Percentiles rank a stretch among this genome's conserved stretches.
Evolutionary conservation across 2,329 filamentous ascomycete genomes (phyloP).

Genomic region (Botrytis tulipae): DNA sequence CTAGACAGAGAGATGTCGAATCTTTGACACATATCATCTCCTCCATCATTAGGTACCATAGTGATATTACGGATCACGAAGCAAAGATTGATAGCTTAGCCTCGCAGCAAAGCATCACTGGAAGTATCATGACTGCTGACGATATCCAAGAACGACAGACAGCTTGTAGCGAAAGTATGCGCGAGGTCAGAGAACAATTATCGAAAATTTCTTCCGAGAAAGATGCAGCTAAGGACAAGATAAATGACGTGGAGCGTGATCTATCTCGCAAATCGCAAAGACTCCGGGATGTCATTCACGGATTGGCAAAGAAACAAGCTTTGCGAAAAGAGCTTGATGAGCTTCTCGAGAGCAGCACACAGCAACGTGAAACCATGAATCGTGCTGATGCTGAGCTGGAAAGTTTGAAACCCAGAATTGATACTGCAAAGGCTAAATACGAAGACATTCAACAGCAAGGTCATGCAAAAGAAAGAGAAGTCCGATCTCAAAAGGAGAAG

Average conservation of each 20-base stretch:
- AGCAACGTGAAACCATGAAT: conserved; percentile 69
- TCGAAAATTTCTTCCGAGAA: conserved; percentile 66
- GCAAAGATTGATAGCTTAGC: conserved; percentile 72
- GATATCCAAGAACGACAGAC: conserved; percentile 80
- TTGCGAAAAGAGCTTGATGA: conserved; percentile 71
- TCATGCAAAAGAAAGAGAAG: conserved; percentile 67
- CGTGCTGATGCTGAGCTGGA: conserved; percentile 71
- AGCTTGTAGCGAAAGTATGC: conserved; percentile 63
- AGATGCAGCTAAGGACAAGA: conserved; percentile 66
- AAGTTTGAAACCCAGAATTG: conserved; percentile 70
- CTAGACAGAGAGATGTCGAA: conserved; percentile 69
- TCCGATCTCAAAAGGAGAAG: conserved; percentile 68
- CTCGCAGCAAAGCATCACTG: conserved; percentile 69
- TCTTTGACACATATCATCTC: conserved; percentile 72
- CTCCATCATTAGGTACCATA: conserved; percentile 69
- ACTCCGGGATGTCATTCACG: conserved; percentile 66
- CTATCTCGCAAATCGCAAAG: conserved; percentile 72
- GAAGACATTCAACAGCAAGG: conserved; percentile 74
- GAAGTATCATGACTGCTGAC: conserved; percentile 67
- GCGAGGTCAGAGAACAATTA: conserved; percentile 61
- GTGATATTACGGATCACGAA: conserved; percentile 70
- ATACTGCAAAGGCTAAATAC: conserved; percentile 70
- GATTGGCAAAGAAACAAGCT: conserved; percentile 77
- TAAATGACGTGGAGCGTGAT: conserved; percentile 73
- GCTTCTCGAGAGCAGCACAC: conserved; percentile 63